Percentiles rank a stretch among this genome's conserved stretches.
phyloP scores from a whole-genome alignment of 2,329 filamentous ascomycete genomes.

The Alternaria sp. region DNA sequence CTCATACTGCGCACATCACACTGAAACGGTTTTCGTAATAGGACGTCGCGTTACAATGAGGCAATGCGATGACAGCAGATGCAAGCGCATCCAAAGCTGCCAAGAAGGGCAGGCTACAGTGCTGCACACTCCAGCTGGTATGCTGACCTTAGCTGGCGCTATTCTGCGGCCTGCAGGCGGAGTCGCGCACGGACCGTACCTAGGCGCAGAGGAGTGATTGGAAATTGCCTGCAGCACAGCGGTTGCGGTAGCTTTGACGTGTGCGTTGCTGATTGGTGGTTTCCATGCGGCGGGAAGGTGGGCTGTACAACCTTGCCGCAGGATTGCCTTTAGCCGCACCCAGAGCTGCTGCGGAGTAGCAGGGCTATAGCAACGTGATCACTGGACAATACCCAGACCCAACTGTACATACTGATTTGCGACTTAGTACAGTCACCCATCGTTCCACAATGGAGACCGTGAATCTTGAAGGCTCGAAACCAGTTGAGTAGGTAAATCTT shows the following conservation, averaged over 20 bases:
- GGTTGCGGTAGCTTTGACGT: conserved; percentile 42
- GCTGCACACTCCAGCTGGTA: background rate
- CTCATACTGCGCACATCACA: background rate
- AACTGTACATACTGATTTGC: background rate
- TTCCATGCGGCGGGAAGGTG: background rate
- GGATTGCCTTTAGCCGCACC: background rate
- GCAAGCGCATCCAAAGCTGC: background rate
- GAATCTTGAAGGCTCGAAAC: background rate
- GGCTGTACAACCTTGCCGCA: background rate
- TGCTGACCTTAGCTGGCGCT: background rate
- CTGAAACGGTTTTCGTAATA: background rate
- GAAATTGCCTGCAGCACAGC: conserved; percentile 21
- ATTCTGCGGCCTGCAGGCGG: conserved; percentile 29
- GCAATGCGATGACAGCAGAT: background rate
- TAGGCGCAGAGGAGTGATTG: background rate
- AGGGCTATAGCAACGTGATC: background rate
- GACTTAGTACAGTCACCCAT: background rate
- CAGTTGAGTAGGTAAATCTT: background rate
- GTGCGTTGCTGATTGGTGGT: conserved; percentile 26
- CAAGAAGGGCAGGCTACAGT: background rate
- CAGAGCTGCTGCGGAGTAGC: background rate
- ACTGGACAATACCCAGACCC: background rate
- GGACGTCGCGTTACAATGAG: background rate
- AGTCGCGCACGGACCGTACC: background rate
- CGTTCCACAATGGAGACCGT: background rate